A percentile compares a stretch with the other conserved stretches of the same genome.
These are phyloP conservation scores for Teunomyces tritomae DNA, from an alignment of 805 yeast species.

Conservation along the genomic window DNA sequence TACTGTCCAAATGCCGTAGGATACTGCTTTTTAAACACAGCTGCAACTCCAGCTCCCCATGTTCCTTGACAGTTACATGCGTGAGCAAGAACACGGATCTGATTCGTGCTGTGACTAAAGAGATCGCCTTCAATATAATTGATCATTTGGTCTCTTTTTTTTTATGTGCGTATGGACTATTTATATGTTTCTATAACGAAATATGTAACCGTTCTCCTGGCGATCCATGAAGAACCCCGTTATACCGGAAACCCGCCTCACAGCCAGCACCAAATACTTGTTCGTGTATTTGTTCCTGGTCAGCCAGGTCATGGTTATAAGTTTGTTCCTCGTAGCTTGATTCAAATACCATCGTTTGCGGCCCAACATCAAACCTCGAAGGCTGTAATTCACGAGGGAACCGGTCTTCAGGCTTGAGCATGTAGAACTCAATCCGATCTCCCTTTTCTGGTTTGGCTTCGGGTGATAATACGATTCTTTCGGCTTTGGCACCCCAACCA, in stretches of 20 bases:
- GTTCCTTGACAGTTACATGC: constrained; percentile 76
- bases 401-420: constrained; percentile 39
- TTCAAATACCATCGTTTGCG: constrained; percentile 20
- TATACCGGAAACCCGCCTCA: constrained; percentile 26
- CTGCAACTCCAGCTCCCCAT: constrained; percentile 89
- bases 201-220: constrained; percentile 23
- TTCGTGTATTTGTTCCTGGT: constrained; percentile 8
- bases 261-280: constrained; percentile 31
- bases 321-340: constrained; percentile 30
- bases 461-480: constrained; percentile 64
- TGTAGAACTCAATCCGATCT: constrained; percentile 45
- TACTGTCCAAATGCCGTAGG: constrained; percentile 58
- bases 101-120: constrained; percentile 37
- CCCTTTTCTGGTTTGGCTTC: constrained; percentile 47
- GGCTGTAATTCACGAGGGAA: constrained; percentile 7
- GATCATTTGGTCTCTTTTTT: constrained; percentile 23
- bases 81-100: constrained; percentile 56
- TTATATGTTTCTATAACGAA: neutral
- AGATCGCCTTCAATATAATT: constrained; percentile 58
- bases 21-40: constrained; percentile 48
- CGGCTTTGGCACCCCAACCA: constrained; percentile 70
- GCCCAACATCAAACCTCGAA: neutral
- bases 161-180: neutral
- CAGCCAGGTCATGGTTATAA: constrained; percentile 12
- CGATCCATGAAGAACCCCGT: constrained; percentile 28